Conservation (phyloP, 768 basidiomycete species). For the Pleurotus citrinopileatus region DNA sequence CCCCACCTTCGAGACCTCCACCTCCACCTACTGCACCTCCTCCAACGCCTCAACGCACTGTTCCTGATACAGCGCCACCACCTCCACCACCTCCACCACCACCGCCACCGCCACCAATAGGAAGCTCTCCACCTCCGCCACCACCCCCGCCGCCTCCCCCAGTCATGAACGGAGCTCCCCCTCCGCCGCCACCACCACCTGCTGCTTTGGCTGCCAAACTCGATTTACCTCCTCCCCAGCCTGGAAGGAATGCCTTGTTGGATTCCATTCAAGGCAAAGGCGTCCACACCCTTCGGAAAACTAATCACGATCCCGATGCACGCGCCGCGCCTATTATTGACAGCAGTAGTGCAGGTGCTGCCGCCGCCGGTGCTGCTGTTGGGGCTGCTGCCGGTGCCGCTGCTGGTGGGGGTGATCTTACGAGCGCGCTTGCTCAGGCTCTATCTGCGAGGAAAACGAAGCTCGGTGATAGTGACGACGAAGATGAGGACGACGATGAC, state of each 20-base stretch:
- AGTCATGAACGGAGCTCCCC: slow-evolving; percentile 24
- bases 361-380: slow-evolving; percentile 29
- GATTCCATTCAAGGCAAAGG: slow-evolving; percentile 84
- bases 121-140: slow-evolving; percentile 36
- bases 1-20: slow-evolving; percentile 27
- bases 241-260: slow-evolving; percentile 65
- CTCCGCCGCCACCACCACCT: slow-evolving; percentile 39
- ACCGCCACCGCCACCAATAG: slow-evolving; percentile 44
- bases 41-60: slow-evolving; percentile 34
- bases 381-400: slow-evolving; percentile 31
- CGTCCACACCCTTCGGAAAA: slow-evolving; percentile 66
- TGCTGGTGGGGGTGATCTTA: slow-evolving; percentile 69
- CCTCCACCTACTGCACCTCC: slow-evolving; percentile 30
- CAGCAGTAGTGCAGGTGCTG: slow-evolving; percentile 34
- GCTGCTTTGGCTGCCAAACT: slow-evolving; percentile 28
- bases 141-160: slow-evolving; percentile 49
- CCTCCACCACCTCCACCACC: slow-evolving; percentile 30
- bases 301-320: slow-evolving; percentile 36
- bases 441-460: slow-evolving; percentile 82
- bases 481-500: slow-evolving; percentile 74
- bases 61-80: slow-evolving; percentile 26
- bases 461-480: slow-evolving; percentile 82
- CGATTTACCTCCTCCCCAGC: slow-evolving; percentile 47
- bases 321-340: slow-evolving; percentile 30
- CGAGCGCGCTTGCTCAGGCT: slow-evolving; percentile 80